Conservation (phyloP, 2,329 filamentous ascomycete genomes). For the Dothiorella sarmentorum region DNA sequence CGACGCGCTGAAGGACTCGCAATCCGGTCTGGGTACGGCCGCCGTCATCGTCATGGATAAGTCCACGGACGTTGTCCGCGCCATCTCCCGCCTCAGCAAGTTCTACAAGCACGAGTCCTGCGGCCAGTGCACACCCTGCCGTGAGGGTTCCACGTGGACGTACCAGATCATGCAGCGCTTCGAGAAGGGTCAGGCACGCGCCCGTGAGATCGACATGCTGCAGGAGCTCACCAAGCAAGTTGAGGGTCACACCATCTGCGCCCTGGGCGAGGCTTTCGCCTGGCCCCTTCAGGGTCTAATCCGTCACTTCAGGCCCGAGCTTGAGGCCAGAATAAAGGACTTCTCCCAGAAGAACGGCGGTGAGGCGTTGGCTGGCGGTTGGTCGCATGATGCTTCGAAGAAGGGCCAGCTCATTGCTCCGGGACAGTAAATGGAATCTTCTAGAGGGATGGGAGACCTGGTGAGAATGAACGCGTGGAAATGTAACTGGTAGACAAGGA, state of each 20-base stretch:
- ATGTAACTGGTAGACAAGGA: neutral
- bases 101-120: conserved; percentile 99
- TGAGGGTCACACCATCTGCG: conserved; percentile 98
- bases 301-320: conserved; percentile 93
- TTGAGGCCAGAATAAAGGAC: conserved; percentile 85
- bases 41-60: conserved; percentile 99
- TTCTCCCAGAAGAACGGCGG: conserved; percentile 72
- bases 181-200: conserved; percentile 81
- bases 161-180: conserved; percentile 98
- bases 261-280: conserved; percentile 93
- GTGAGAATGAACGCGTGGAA: neutral
- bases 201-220: conserved; percentile 97
- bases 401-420: conserved; percentile 84
- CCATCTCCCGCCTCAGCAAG: conserved; percentile 86
- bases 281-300: conserved; percentile 99
- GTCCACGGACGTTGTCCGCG: conserved; percentile 90
- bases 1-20: conserved; percentile 94
- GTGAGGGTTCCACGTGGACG: conserved; percentile 98
- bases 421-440: conserved; percentile 63
- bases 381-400: conserved; percentile 69
- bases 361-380: conserved; percentile 78
- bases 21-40: conserved; percentile 94
- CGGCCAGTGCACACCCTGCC: conserved; percentile 98
- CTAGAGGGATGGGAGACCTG: neutral
- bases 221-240: conserved; percentile 99